Evolutionary conservation across 2,329 filamentous ascomycete species (phyloP), one percentile per base, ranked within the genome.

Genomic region (Fusarium palustre): DNA sequence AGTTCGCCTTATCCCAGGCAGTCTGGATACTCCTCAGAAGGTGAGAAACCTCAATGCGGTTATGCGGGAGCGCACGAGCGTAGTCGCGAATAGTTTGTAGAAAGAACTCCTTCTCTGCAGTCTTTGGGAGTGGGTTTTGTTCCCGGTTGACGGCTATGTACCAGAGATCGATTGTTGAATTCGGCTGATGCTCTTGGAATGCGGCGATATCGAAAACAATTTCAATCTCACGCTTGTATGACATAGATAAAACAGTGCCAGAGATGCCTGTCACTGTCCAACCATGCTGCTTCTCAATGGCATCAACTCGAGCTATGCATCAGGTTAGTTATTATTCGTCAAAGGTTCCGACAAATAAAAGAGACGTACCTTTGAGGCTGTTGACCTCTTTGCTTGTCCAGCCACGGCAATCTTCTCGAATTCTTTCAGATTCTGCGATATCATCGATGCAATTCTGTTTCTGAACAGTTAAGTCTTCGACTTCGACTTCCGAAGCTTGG

Each of bases 331-430:
- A 24, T 6, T 16, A 11, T 16, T 13, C 36, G n/a, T 45, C 28
- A 16, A 33, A 20, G 33, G 5, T 9, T 15, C 12, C 36, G 10
- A 30, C n/a, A n/a, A n/a, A 36, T 10, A n/a, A 10, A 28, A 41
- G 9, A 20, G 34, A 46, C 76, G 31, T 85, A 92, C 92, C 87
- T 86, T 94, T 94, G n/a, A 97, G 83, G 39, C 84, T 82, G 68
- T 87, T 87, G 68, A 98, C 92, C 79, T 98, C 96, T 30, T 86
- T 90, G 54, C 90, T 88, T 59, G 91, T 95, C 91, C 94, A 97
- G 39, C 95, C 94, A 55, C 94, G 89, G 77, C 92, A 97, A 74
- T 97, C 92, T 77, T 97, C 94, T 66, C 92, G 88, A 28, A 97
- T 85, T 68, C 89, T 90, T 78, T 97, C 94, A 0, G 94, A 92